A percentile compares a stretch with the other conserved stretches of the same genome.
These are phyloP conservation scores for Ilex asprella DNA, from an alignment of 257 asterid species.

Conservation along the genomic window DNA sequence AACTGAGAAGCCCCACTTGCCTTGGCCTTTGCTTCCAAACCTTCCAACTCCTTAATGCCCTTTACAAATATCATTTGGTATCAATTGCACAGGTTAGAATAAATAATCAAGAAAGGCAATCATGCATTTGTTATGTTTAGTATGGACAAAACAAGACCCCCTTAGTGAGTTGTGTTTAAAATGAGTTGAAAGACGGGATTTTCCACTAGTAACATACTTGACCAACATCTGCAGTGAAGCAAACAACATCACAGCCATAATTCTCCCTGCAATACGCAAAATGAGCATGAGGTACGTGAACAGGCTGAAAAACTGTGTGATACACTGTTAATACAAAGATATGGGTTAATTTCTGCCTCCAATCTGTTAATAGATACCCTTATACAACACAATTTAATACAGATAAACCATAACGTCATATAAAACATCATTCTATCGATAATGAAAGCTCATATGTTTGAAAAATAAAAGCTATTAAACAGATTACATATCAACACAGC, in stretches of 20 bases:
- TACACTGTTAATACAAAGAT: too few species aligned
- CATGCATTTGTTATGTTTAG: not conserved
- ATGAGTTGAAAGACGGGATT: not conserved
- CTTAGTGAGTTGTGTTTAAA: too few species aligned
- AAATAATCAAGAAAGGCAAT: not conserved
- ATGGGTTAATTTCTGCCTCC: too few species aligned
- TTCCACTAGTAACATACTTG: conserved; percentile 54
- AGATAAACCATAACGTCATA: too few species aligned
- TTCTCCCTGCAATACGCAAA: conserved; percentile 59
- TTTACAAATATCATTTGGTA: conserved; percentile 14
- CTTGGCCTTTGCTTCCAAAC: conserved; percentile 87
- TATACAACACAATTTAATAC: too few species aligned
- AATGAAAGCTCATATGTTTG: too few species aligned
- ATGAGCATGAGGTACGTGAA: not conserved
- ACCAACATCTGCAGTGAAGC: conserved; percentile 96
- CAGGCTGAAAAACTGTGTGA: not conserved
- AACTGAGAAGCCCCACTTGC: conserved; percentile 97
- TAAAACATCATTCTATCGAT: too few species aligned
- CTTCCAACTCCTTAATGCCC: conserved; percentile 93
- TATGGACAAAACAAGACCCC: not conserved
- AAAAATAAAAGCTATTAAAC: too few species aligned
- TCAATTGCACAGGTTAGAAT: not conserved
- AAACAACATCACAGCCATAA: conserved; percentile 90
- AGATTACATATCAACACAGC: too few species aligned
- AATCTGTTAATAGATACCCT: too few species aligned